A percentile compares a stretch with the other conserved stretches of the same genome.
Conservation (phyloP, 2,329 filamentous ascomycete genomes). For the Xylariaceae sp. region DNA sequence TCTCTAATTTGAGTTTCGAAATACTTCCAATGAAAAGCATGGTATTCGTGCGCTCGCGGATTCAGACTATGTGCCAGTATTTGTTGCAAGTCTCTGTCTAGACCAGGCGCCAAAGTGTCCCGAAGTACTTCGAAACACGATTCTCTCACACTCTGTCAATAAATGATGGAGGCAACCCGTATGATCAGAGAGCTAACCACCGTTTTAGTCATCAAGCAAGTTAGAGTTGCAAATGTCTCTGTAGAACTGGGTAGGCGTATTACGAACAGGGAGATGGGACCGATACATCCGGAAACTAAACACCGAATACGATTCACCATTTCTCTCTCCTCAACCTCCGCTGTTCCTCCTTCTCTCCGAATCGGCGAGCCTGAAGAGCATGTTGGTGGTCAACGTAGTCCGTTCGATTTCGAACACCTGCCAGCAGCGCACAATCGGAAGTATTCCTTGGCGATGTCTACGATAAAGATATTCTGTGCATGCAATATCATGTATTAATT, state of each 20-base stretch:
- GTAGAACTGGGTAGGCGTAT: background rate
- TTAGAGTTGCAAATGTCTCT: background rate
- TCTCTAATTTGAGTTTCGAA: too few species aligned
- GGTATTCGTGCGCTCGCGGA: too few species aligned
- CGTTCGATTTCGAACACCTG: conserved; percentile 12
- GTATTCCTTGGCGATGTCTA: conserved; percentile 12
- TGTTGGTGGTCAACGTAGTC: conserved; percentile 8
- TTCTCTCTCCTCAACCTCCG: too few species aligned
- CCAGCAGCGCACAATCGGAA: conserved; percentile 12
- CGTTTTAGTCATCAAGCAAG: conserved; percentile 5
- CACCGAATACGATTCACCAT: conserved; percentile 11
- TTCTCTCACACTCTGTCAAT: conserved; percentile 12
- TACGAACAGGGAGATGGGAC: conserved; percentile 10
- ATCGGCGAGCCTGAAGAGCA: conserved; percentile 2
- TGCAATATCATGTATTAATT: background rate
- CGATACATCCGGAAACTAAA: conserved; percentile 10
- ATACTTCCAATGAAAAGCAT: too few species aligned
- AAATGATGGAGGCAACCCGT: background rate
- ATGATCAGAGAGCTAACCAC: background rate
- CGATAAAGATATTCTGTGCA: conserved; percentile 10
- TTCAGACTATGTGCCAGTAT: too few species aligned
- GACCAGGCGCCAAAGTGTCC: too few species aligned
- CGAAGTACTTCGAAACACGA: too few species aligned
- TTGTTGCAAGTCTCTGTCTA: too few species aligned
- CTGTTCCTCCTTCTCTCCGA: conserved; percentile 5